Evolutionary conservation across 2,329 filamentous ascomycete genomes (phyloP).

Genomic region (Erysiphe pisi): DNA sequence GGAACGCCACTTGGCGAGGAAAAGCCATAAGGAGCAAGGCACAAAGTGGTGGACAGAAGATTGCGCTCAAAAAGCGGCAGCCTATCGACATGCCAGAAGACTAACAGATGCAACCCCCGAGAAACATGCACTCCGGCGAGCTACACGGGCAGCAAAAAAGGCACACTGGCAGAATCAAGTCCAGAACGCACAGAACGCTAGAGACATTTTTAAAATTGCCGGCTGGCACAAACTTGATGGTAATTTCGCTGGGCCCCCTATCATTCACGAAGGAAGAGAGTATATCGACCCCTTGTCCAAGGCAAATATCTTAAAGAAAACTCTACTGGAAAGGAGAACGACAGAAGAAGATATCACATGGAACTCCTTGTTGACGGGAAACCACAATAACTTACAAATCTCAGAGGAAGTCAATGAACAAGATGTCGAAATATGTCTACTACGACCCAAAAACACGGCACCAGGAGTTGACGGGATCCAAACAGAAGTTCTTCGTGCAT

Average conservation of each 20-base stretch:
- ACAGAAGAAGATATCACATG: not conserved
- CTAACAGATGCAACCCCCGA: not conserved
- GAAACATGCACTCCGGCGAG: not conserved
- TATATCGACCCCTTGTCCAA: not conserved
- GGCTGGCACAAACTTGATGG: not conserved
- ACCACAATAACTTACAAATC: not conserved
- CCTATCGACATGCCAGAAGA: not conserved
- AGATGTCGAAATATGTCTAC: not conserved
- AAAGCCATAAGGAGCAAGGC: too few relatives aligned
- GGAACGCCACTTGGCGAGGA: not conserved
- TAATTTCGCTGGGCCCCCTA: not conserved
- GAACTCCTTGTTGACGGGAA: not conserved
- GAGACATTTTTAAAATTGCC: constrained; percentile 10
- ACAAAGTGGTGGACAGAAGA: not conserved
- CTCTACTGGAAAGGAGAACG: not conserved
- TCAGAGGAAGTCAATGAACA: not conserved
- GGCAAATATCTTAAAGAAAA: not conserved
- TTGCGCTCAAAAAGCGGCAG: not conserved
- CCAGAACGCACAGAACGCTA: not conserved
- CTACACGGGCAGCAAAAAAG: constrained; percentile 1
- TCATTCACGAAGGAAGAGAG: not conserved
- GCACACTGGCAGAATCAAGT: not conserved
- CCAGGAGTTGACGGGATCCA: not conserved
- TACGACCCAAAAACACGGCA: not conserved
- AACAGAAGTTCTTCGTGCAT: not conserved